phyloP scores from a whole-genome alignment of 1,284 basidiomycete species.

The Melanopsichium pennsylvanicum region DNA sequence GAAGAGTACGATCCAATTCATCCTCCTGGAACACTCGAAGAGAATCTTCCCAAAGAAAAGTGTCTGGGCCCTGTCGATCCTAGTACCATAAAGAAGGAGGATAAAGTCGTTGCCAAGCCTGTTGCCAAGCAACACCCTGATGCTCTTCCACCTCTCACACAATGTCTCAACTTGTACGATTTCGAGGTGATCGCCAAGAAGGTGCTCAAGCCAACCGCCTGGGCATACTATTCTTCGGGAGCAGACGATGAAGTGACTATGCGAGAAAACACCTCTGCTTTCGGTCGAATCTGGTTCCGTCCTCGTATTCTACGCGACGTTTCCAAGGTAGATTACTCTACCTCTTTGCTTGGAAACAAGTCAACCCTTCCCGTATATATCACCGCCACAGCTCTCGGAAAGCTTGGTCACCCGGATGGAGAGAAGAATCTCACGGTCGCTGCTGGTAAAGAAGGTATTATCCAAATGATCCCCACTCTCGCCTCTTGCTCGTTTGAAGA shows the following conservation, averaged over 20 bases:
- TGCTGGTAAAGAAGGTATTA: slow-evolving; percentile 75
- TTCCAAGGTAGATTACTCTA: slow-evolving; percentile 75
- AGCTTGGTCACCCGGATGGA: slow-evolving; percentile 88
- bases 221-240: slow-evolving; percentile 66
- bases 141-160: slow-evolving; percentile 73
- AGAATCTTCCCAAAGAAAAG: slow-evolving; percentile 59
- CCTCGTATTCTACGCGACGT: slow-evolving; percentile 87
- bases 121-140: slow-evolving; percentile 31
- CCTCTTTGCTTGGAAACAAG: slow-evolving; percentile 46
- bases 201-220: slow-evolving; percentile 60
- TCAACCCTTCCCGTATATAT: slow-evolving; percentile 71
- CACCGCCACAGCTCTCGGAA: slow-evolving; percentile 83
- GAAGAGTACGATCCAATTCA: slow-evolving; percentile 64
- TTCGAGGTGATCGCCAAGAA: slow-evolving; percentile 72
- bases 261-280: slow-evolving; percentile 86
- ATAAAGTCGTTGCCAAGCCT: slow-evolving; percentile 18
- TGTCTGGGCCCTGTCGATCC: slow-evolving; percentile 59
- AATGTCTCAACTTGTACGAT: slow-evolving; percentile 87
- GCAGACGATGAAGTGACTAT: slow-evolving; percentile 71
- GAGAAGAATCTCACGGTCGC: slow-evolving; percentile 86
- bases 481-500: slow-evolving; percentile 70
- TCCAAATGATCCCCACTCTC: slow-evolving; percentile 72
- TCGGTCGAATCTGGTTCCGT: slow-evolving; percentile 92
- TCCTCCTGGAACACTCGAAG: slow-evolving; percentile 63
- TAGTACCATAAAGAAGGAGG: slow-evolving; percentile 45